Evolutionary conservation across 2,329 filamentous ascomycete species (phyloP), one percentile per base, ranked within the genome.

Genomic region (Claviceps humidiphila): DNA sequence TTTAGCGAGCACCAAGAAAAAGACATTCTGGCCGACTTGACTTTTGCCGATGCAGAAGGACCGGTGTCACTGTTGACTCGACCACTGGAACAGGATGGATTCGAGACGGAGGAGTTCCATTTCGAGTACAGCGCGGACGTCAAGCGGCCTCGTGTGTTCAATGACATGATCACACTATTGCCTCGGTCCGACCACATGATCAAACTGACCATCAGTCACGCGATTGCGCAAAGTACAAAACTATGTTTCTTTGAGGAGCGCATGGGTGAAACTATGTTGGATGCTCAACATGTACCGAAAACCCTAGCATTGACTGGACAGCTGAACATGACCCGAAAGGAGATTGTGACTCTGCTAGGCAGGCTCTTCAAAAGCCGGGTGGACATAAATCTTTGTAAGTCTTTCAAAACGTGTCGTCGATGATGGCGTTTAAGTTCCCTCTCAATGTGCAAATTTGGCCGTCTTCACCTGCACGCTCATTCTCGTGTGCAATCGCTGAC

Each of bases 101-200:
- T 94, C 59, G 93, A 98, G 71, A 98, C 87, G 0, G 93, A 98
- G 65, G 91, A 97, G 64, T 96, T 98, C 62, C 91, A 98, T 64
- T 98, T 98, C 64, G 90, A 97, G 67, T 98, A 98, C 72, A 95
- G 88, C 61, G 78, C 82, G 1, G 78, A 88, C 53, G 89, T 93
- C 38, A 85, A 89, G 56, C 81, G 90, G 49, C 93, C 93, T 4
- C 81, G 93, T 53, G 87, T 98, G 34, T 98, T 94, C 72, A 97
- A 98, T 69, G 93, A 98, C 68, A 98, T 98, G 93, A 97, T 98
- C 61, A 98, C 93, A 0, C 73, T 98, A 45, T 78, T 94, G 56
- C 94, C 89, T 55, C 84, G 88, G 41, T 80, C 77, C 30, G 93
- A 98, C 70, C 93, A 98, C 70, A 97, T 98, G 91, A 95, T 97